Evolutionary conservation across 495 filamentous ascomycete species (phyloP).

Genomic region (Haplographium delicatum): DNA sequence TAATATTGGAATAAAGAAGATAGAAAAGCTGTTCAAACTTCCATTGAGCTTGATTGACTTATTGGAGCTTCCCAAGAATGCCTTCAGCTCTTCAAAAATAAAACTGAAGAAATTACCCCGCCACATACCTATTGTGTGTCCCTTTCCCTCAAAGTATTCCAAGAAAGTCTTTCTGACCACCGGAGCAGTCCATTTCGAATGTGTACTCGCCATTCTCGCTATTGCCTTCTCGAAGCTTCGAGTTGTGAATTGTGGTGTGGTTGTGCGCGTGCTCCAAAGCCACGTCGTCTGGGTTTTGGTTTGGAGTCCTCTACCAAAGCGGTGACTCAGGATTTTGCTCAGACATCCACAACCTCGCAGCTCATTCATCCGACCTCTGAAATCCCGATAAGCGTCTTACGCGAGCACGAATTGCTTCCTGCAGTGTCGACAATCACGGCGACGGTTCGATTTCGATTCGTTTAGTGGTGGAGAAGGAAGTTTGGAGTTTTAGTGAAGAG

Average conservation of each 20-base stretch:
- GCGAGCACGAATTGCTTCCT: too few relatives aligned
- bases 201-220: slow-evolving; percentile 25
- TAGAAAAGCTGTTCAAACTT: background rate
- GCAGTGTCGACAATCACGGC: background rate
- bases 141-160: slow-evolving; percentile 74
- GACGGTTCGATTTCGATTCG: slow-evolving; percentile 1
- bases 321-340: slow-evolving; percentile 19
- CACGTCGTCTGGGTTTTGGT: slow-evolving; percentile 9
- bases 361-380: slow-evolving; percentile 23
- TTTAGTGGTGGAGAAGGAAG: background rate
- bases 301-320: too few relatives aligned
- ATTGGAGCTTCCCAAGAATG: slow-evolving; percentile 4
- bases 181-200: slow-evolving; percentile 56
- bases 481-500: slow-evolving; percentile 3
- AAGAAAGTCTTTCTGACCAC: slow-evolving; percentile 73
- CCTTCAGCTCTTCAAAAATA: slow-evolving; percentile 7
- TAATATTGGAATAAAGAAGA: background rate
- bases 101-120: slow-evolving; percentile 24
- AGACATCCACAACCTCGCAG: slow-evolving; percentile 21
- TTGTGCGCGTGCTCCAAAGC: slow-evolving; percentile 13
- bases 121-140: slow-evolving; percentile 48
- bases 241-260: slow-evolving; percentile 4
- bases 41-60: slow-evolving; percentile 7
- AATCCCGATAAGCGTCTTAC: slow-evolving; percentile 4
- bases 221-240: slow-evolving; percentile 3